A percentile compares a stretch with the other conserved stretches of the same genome.
Conservation (phyloP, 257 asterid genomes). For the Gentiana macrophylla region DNA sequence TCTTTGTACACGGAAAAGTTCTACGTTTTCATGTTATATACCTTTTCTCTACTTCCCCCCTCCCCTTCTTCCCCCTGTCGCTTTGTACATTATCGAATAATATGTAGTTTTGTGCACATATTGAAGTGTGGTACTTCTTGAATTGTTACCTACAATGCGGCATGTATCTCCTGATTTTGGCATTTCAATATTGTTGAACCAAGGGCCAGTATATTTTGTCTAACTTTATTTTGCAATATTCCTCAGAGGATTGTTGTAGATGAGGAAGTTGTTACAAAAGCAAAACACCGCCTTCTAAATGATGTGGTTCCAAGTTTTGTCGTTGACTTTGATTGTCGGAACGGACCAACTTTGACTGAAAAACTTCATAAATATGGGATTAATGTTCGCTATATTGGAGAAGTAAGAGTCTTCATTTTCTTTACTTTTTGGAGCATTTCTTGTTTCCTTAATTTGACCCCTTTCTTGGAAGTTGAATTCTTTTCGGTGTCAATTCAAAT, state of each 20-base stretch:
- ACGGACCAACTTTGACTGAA: constrained; percentile 89
- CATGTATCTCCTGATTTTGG: background rate
- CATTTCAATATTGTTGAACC: background rate
- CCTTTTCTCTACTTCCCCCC: too few species aligned
- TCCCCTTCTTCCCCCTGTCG: too few species aligned
- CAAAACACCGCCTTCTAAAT: constrained; percentile 57
- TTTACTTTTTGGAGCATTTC: background rate
- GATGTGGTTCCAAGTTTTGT: constrained; percentile 68
- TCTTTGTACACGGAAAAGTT: too few species aligned
- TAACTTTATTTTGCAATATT: constrained; percentile 2
- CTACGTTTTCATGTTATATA: too few species aligned
- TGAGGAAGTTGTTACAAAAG: constrained; percentile 74
- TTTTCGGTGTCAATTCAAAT: background rate
- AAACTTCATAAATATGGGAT: constrained; percentile 94
- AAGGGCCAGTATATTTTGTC: constrained; percentile 4
- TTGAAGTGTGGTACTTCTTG: too few species aligned
- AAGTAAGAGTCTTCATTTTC: constrained; percentile 32
- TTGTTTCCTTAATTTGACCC: background rate
- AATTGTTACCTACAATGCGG: too few species aligned
- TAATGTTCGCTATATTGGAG: constrained; percentile 79
- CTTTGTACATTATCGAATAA: too few species aligned
- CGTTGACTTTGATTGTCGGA: constrained; percentile 79
- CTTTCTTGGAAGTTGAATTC: background rate
- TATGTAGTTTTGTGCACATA: too few species aligned
- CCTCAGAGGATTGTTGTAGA: constrained; percentile 72